Percentiles rank a stretch among this genome's conserved stretches.
Conservation (phyloP, 768 basidiomycete genomes). For the Pisolithus orientalis region DNA sequence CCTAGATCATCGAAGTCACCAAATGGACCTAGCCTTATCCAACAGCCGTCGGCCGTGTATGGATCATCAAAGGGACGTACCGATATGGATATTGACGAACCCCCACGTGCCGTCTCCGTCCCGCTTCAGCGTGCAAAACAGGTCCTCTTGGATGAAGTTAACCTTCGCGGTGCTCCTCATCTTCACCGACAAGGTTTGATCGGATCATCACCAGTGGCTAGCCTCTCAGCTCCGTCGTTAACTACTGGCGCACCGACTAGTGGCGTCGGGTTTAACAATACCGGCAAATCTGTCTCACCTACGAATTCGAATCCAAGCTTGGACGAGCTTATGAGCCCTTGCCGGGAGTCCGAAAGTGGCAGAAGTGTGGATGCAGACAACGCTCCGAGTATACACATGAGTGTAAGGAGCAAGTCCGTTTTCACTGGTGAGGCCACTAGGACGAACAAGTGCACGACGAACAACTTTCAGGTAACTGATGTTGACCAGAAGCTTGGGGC, state of each 20-base stretch:
- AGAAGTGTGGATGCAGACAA: conserved; percentile 9
- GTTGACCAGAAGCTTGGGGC: background rate
- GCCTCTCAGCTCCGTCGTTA: conserved; percentile 15
- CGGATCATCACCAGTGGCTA: conserved; percentile 12
- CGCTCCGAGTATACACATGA: background rate
- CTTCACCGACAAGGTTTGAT: background rate
- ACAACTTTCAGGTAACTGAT: conserved; percentile 2
- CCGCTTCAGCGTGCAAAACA: conserved; percentile 10
- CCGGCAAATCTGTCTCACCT: conserved; percentile 5
- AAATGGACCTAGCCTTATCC: conserved; percentile 4
- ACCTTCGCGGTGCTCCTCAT: background rate
- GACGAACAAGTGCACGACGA: background rate
- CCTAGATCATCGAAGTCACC: background rate
- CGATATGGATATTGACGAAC: conserved; percentile 24
- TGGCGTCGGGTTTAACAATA: background rate
- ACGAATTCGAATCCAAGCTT: conserved; percentile 10
- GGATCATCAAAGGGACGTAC: background rate
- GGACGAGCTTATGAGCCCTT: conserved; percentile 9
- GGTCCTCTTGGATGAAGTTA: background rate
- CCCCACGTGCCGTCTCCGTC: conserved; percentile 13
- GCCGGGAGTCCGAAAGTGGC: conserved; percentile 12
- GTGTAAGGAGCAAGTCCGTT: conserved; percentile 3
- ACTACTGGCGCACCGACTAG: background rate
- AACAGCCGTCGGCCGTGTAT: conserved; percentile 5
- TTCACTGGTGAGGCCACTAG: conserved; percentile 5